Evolutionary conservation across 768 basidiomycete species (phyloP).

Genomic region (Pisolithus microcarpus): DNA sequence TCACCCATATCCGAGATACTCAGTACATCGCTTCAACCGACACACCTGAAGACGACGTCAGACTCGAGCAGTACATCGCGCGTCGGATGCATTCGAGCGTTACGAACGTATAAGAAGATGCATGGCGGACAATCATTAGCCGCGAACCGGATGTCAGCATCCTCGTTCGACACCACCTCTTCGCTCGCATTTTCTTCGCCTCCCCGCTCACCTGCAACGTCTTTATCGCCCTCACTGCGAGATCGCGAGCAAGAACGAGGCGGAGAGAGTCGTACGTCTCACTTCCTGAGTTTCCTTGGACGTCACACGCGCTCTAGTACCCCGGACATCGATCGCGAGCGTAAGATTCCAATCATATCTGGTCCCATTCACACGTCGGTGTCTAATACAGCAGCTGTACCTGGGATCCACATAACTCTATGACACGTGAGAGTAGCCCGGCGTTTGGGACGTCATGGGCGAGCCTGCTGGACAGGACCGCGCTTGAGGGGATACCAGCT

Average conservation of each 20-base stretch:
- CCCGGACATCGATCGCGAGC: slow-evolving; percentile 41
- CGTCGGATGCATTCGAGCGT: slow-evolving; percentile 82
- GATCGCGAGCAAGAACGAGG: slow-evolving; percentile 27
- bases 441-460: slow-evolving; percentile 81
- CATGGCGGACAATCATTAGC: slow-evolving; percentile 24
- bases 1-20: neutral
- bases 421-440: slow-evolving; percentile 44
- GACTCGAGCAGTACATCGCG: slow-evolving; percentile 7
- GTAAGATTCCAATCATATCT: slow-evolving; percentile 53
- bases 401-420: slow-evolving; percentile 7
- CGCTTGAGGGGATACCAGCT: slow-evolving; percentile 70
- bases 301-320: slow-evolving; percentile 39
- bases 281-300: slow-evolving; percentile 58
- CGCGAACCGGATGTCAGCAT: slow-evolving; percentile 51
- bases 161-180: slow-evolving; percentile 44
- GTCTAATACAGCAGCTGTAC: slow-evolving; percentile 8
- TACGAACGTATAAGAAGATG: slow-evolving; percentile 76
- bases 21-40: neutral
- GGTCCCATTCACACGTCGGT: slow-evolving; percentile 47
- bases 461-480: slow-evolving; percentile 80
- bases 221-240: slow-evolving; percentile 23
- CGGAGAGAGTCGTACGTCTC: slow-evolving; percentile 33
- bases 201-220: slow-evolving; percentile 31
- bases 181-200: slow-evolving; percentile 29
- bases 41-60: slow-evolving; percentile 7